phyloP scores from a whole-genome alignment of 306 rosid genomes.

The Dalbergia oliveri region DNA sequence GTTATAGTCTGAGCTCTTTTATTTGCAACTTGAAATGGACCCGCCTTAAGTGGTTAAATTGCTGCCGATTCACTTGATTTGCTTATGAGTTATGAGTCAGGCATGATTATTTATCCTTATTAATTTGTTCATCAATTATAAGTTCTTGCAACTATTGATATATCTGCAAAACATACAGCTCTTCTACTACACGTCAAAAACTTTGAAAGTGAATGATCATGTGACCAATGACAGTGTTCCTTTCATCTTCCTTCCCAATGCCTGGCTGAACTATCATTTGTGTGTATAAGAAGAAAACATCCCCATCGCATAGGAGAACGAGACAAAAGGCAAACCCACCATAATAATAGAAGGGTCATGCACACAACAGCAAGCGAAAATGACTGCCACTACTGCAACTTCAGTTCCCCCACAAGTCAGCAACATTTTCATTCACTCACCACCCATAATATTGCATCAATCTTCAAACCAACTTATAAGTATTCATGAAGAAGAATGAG shows the following conservation, averaged over 20 bases:
- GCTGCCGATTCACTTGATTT: too few relatives aligned
- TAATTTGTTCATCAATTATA: background rate
- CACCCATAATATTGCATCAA: background rate
- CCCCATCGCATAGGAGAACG: background rate
- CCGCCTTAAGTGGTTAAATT: too few relatives aligned
- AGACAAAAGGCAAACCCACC: background rate
- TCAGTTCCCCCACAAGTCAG: slow-evolving; percentile 1
- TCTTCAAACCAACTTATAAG: background rate
- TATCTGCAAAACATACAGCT: background rate
- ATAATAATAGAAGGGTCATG: background rate
- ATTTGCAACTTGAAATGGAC: too few relatives aligned
- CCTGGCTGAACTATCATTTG: background rate
- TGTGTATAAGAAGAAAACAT: background rate
- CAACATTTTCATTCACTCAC: background rate
- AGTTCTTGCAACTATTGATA: background rate
- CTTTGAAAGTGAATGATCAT: slow-evolving; percentile 1
- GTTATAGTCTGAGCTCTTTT: too few relatives aligned
- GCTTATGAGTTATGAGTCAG: background rate
- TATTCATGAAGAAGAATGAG: background rate
- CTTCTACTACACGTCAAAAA: slow-evolving; percentile 25
- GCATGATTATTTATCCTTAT: background rate
- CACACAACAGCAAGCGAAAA: background rate
- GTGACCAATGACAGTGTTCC: background rate
- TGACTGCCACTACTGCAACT: slow-evolving; percentile 9
- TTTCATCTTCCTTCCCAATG: background rate